Evolutionary conservation across 2,329 filamentous ascomycete species (phyloP), one percentile per base, ranked within the genome.

Genomic region (Camptophora hylomeconis): DNA sequence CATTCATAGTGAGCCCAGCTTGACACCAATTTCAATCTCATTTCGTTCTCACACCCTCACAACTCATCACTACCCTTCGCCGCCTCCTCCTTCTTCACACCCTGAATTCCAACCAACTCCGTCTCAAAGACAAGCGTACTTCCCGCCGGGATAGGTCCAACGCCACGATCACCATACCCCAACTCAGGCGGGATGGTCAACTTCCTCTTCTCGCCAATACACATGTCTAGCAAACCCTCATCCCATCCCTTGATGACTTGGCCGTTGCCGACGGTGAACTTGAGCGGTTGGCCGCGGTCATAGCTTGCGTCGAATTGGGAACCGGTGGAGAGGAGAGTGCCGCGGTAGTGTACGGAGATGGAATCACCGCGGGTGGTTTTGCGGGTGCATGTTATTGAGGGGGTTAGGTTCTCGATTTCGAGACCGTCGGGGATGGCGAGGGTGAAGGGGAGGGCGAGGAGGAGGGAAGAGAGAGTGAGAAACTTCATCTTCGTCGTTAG

Each of bases 201-300:
- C 31, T 72, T 87, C 45, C 79, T 72, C 66, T 86, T 87, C 66
- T 95, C 87, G 38, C 89, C 87, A 45, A 92, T 79, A 58, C 89
- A 95, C 86, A 95, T 94, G 49, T 81, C 81, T 30, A 89, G 46
- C 20, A 95, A 68, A 27, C 87, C 87, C 51, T 92, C 58, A 47
- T 95, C 87, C 87, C 86, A 94, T 75, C 87, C 87, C 61, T 80
- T 76, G 53, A 98, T 98, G 28, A 95, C 89, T 53, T 79, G 70
- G 24, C 83, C 81, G 14, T 60, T 60, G 19, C 89, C 89, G 17
- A 98, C 62, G 38, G 63, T 73, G 60, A 98, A 95, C 37, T 53
- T 61, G 49, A 98, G 72, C 5, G 89, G 87, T 35, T 58, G 52
- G 19, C 74, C 72, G 23, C 86, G 73, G 43, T 86, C 75, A 58